Conservation (phyloP, 2,329 filamentous ascomycete species). For the Beauveria sp. region DNA sequence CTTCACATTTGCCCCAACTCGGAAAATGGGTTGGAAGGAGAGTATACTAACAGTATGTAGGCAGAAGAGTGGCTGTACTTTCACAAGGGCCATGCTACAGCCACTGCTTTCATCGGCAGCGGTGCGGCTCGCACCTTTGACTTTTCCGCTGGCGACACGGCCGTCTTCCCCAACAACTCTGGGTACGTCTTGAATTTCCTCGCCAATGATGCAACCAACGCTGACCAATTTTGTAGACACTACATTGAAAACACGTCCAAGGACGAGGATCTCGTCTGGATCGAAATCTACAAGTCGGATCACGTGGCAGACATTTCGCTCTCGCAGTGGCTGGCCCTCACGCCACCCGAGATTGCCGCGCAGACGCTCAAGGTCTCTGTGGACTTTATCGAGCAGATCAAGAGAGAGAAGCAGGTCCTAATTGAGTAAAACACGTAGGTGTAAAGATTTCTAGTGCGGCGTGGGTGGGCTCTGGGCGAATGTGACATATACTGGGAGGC, state of each 20-base stretch:
- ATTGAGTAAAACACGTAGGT: conserved; percentile 13
- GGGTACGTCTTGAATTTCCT: conserved; percentile 27
- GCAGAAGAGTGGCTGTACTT: conserved; percentile 68
- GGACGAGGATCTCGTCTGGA: conserved; percentile 56
- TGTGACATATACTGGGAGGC: not conserved
- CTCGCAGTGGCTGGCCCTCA: conserved; percentile 62
- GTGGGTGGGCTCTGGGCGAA: too few relatives aligned
- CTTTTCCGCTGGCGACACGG: conserved; percentile 59
- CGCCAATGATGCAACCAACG: not conserved
- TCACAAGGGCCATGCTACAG: conserved; percentile 51
- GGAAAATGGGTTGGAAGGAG: too few relatives aligned
- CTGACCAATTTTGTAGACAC: conserved; percentile 33
- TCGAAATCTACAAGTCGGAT: conserved; percentile 63
- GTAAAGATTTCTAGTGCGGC: not conserved
- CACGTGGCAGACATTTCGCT: conserved; percentile 58
- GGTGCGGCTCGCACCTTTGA: conserved; percentile 58
- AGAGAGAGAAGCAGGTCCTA: conserved; percentile 57
- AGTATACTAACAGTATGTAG: conserved; percentile 23
- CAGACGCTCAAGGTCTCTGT: conserved; percentile 51
- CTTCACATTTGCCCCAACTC: not conserved
- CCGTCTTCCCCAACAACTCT: conserved; percentile 59
- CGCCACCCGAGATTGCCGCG: conserved; percentile 54
- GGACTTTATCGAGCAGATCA: conserved; percentile 46
- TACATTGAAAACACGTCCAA: conserved; percentile 63
- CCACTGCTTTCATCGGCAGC: conserved; percentile 58